Conservation (phyloP, 805 yeast species). For the Myxozyma mucilagina region DNA sequence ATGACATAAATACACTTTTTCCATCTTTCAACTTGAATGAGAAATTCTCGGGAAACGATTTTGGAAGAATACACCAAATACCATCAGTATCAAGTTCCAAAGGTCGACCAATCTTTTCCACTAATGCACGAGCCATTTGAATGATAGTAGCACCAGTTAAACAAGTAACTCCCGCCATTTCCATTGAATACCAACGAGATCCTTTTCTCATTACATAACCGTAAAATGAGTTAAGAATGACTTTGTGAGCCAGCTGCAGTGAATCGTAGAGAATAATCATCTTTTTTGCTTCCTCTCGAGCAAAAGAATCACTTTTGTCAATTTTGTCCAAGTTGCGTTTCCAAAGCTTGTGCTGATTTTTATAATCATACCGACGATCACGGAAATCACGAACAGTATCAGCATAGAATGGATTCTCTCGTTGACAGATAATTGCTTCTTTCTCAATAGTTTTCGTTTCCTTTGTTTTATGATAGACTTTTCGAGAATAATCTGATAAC, state of each 20-base stretch:
- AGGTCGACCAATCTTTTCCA: slow-evolving; percentile 92
- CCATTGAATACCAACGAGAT: slow-evolving; percentile 99
- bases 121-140: slow-evolving; percentile 92
- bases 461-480: slow-evolving; percentile 78
- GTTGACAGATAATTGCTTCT: slow-evolving; percentile 92
- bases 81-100: slow-evolving; percentile 98
- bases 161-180: slow-evolving; percentile 99
- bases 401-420: slow-evolving; percentile 96
- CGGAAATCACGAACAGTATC: slow-evolving; percentile 91
- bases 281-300: slow-evolving; percentile 85
- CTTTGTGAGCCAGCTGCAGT: slow-evolving; percentile 93
- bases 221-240: slow-evolving; percentile 91
- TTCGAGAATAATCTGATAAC: slow-evolving; percentile 77
- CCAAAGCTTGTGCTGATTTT: slow-evolving; percentile 92
- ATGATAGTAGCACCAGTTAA: slow-evolving; percentile 96
- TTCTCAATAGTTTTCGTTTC: slow-evolving; percentile 81
- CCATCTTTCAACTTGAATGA: slow-evolving; percentile 73
- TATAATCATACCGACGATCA: slow-evolving; percentile 94
- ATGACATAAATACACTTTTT: slow-evolving; percentile 71
- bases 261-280: slow-evolving; percentile 94
- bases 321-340: slow-evolving; percentile 71
- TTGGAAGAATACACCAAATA: slow-evolving; percentile 97
- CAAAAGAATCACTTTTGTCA: slow-evolving; percentile 54
- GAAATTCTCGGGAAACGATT: slow-evolving; percentile 88
- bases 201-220: slow-evolving; percentile 99